A percentile compares a stretch with the other conserved stretches of the same genome.
phyloP scores from a whole-genome alignment of 1,284 basidiomycete genomes.

The Coniophora puteana region DNA sequence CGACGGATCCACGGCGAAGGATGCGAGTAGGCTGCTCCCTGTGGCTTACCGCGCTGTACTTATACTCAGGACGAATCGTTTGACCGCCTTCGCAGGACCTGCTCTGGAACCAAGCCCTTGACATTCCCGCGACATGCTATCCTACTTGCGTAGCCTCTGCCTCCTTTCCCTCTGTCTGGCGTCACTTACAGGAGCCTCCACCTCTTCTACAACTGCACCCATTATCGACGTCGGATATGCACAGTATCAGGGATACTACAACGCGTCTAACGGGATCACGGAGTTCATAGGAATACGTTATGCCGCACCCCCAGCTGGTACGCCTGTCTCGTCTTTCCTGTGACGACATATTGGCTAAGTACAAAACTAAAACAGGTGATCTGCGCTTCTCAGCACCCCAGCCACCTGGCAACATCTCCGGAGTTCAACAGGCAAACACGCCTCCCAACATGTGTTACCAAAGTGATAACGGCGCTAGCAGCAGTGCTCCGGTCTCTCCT shows the following conservation, averaged over 20 bases:
- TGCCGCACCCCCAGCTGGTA: not conserved
- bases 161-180: too few species aligned
- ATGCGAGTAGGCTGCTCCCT: too few species aligned
- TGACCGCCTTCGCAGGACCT: too few species aligned
- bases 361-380: not conserved
- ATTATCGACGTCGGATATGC: conserved; percentile 2
- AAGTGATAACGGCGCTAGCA: not conserved
- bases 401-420: not conserved
- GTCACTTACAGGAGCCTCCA: too few species aligned
- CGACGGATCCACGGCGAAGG: too few species aligned
- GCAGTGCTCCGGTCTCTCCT: not conserved
- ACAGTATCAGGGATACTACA: not conserved
- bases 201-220: not conserved
- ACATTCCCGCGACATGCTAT: not conserved
- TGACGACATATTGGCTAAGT: not conserved
- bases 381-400: not conserved
- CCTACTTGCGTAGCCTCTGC: not conserved
- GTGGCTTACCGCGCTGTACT: too few species aligned
- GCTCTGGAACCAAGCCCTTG: too few species aligned
- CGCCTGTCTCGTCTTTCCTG: not conserved
- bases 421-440: conserved; percentile 1
- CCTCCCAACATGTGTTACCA: conserved; percentile 1
- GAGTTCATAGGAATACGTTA: conserved; percentile 3
- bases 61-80: too few species aligned
- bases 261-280: not conserved